Evolutionary conservation across 2,329 filamentous ascomycete genomes (phyloP).

Genomic region (Alternaria burnsii): DNA sequence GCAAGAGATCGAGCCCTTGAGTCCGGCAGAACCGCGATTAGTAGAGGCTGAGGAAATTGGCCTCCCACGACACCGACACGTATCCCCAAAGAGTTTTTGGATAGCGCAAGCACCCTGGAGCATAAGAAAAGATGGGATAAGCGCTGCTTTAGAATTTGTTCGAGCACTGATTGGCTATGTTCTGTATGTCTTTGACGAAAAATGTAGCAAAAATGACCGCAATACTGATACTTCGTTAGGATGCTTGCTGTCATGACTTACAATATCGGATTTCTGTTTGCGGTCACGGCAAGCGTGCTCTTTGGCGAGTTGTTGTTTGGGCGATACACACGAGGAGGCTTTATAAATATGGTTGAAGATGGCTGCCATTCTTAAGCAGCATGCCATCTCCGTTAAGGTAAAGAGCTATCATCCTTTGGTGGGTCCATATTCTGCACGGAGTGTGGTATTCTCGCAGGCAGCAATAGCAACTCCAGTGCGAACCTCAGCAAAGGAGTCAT

Average conservation of each 20-base stretch:
- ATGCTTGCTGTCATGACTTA: slow-evolving; percentile 48
- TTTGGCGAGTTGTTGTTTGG: slow-evolving; percentile 41
- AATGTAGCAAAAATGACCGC: not conserved
- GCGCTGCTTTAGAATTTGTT: slow-evolving; percentile 34
- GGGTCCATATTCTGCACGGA: not conserved
- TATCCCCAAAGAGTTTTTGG: slow-evolving; percentile 24
- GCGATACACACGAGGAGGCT: slow-evolving; percentile 32
- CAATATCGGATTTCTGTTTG: slow-evolving; percentile 43
- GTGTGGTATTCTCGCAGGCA: not conserved
- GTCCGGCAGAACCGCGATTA: slow-evolving; percentile 10
- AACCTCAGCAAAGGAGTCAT: too few species aligned
- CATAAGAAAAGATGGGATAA: slow-evolving; percentile 29
- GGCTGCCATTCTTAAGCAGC: slow-evolving; percentile 34
- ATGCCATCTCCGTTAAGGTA: not conserved
- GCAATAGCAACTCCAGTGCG: too few species aligned
- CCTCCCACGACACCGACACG: not conserved
- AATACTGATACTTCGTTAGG: slow-evolving; percentile 16
- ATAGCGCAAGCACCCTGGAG: slow-evolving; percentile 29
- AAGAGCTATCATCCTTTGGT: not conserved
- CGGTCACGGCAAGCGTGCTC: slow-evolving; percentile 41
- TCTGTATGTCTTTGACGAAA: slow-evolving; percentile 28
- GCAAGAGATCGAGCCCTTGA: slow-evolving; percentile 30
- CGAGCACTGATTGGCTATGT: slow-evolving; percentile 41
- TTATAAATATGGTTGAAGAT: slow-evolving; percentile 33
- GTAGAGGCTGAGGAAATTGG: slow-evolving; percentile 3